Evolutionary conservation across 2,329 filamentous ascomycete species (phyloP).

Genomic region (Malbranchea zuffiana): DNA sequence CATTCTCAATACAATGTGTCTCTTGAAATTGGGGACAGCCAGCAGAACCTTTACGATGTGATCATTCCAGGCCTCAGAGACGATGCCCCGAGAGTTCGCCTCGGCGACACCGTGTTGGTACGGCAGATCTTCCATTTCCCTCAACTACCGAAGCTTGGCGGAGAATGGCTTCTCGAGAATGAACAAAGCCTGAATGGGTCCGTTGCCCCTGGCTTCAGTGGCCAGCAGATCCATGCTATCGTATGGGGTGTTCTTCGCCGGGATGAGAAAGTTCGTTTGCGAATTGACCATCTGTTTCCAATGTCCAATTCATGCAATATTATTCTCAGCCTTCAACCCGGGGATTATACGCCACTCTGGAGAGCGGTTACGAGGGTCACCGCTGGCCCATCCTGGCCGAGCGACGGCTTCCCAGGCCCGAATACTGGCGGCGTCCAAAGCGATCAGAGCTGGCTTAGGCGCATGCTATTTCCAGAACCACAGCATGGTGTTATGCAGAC

Average conservation of each 20-base stretch:
- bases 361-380: slow-evolving; percentile 15
- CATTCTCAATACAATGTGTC: slow-evolving; percentile 16
- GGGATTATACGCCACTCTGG: slow-evolving; percentile 15
- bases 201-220: slow-evolving; percentile 19
- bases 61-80: slow-evolving; percentile 21
- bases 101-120: slow-evolving; percentile 20
- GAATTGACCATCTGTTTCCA: slow-evolving; percentile 15
- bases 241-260: slow-evolving; percentile 17
- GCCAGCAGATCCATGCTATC: slow-evolving; percentile 18
- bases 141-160: slow-evolving; percentile 13
- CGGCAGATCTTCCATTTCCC: slow-evolving; percentile 19
- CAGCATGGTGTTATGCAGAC: slow-evolving; percentile 30
- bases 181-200: slow-evolving; percentile 13
- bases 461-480: slow-evolving; percentile 37
- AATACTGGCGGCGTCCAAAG: slow-evolving; percentile 20
- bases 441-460: slow-evolving; percentile 16
- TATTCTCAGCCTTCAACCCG: slow-evolving; percentile 16
- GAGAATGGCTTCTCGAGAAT: slow-evolving; percentile 15
- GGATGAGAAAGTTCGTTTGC: slow-evolving; percentile 17
- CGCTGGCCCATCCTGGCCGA: slow-evolving; percentile 39
- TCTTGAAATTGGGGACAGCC: slow-evolving; percentile 10
- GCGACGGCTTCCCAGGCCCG: slow-evolving; percentile 41
- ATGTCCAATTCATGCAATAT: slow-evolving; percentile 17
- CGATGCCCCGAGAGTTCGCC: slow-evolving; percentile 16
- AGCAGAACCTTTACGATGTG: slow-evolving; percentile 16